These are phyloP conservation scores for Pseudocercospora fijiensis DNA, from an alignment of 2,329 filamentous ascomycete genomes.

Conservation along the genomic window DNA sequence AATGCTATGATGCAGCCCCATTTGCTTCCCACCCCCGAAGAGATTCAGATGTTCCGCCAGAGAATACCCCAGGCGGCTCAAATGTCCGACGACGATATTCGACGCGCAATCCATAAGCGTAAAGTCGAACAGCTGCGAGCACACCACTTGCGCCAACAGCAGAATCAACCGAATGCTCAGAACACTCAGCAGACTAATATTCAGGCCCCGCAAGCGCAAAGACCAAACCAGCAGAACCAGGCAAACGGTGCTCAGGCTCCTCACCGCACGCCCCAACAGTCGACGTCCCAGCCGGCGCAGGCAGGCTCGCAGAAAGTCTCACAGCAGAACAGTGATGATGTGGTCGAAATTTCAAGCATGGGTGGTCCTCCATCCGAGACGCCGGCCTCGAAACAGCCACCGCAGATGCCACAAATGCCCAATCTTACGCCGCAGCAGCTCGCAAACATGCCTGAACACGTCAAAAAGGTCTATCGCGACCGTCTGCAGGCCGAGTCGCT, in stretches of 20 bases:
- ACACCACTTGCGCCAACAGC: conserved; percentile 38
- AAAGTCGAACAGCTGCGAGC: conserved; percentile 24
- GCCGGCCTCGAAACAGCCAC: conserved; percentile 26
- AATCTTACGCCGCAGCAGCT: conserved; percentile 27
- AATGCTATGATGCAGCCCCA: conserved; percentile 23
- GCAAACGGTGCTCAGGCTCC: conserved; percentile 14
- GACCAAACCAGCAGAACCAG: conserved; percentile 16
- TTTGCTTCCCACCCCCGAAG: conserved; percentile 31
- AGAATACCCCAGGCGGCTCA: conserved; percentile 36
- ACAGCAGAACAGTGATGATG: conserved; percentile 42
- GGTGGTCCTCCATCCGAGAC: conserved; percentile 35
- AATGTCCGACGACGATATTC: conserved; percentile 47
- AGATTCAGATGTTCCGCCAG: conserved; percentile 43
- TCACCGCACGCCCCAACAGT: conserved; percentile 20
- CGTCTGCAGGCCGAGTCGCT: conserved; percentile 29
- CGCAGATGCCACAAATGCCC: conserved; percentile 20
- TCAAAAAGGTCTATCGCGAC: conserved; percentile 23
- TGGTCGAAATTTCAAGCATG: conserved; percentile 41
- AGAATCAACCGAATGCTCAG: conserved; percentile 34
- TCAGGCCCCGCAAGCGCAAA: conserved; percentile 36
- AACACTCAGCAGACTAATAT: conserved; percentile 25
- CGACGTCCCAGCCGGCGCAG: conserved; percentile 30
- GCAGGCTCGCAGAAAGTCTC: conserved; percentile 27
- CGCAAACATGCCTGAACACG: conserved; percentile 27
- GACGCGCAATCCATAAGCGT: conserved; percentile 33